Percentiles rank a stretch among this genome's conserved stretches.
phyloP scores from a whole-genome alignment of 306 rosid genomes.

The Cotoneaster glaucophyllus region DNA sequence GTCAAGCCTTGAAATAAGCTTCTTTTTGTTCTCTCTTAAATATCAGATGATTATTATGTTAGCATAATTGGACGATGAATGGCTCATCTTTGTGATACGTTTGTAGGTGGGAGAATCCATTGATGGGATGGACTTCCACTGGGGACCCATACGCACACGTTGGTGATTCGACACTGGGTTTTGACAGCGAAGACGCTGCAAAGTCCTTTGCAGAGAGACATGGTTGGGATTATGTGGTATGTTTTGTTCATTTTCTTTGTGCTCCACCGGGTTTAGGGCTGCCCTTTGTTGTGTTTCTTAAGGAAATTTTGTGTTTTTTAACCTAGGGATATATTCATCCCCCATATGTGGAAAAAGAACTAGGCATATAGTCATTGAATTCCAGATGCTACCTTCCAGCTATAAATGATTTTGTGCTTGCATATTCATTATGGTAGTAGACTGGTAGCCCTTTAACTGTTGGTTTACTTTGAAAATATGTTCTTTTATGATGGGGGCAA shows the following conservation, averaged over 20 bases:
- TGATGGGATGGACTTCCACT: constrained; percentile 99
- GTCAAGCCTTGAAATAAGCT: neutral
- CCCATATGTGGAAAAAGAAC: neutral
- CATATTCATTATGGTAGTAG: neutral
- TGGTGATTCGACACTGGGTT: constrained; percentile 77
- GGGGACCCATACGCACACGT: constrained; percentile 93
- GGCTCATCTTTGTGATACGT: constrained; percentile 14
- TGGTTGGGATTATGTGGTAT: constrained; percentile 91
- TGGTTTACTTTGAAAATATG: neutral
- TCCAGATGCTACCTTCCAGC: neutral
- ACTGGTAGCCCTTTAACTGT: neutral
- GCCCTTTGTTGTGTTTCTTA: neutral
- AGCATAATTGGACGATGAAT: neutral
- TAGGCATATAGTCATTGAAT: neutral
- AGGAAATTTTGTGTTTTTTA: neutral
- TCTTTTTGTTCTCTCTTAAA: neutral
- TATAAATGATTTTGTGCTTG: neutral
- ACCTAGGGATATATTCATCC: neutral
- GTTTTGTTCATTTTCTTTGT: constrained; percentile 15
- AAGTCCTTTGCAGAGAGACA: constrained; percentile 81
- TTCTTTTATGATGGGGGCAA: neutral
- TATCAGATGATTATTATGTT: neutral
- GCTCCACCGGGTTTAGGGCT: neutral
- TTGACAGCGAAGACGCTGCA: constrained; percentile 86
- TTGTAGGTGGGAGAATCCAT: constrained; percentile 94